A percentile compares a stretch with the other conserved stretches of the same genome.
These are phyloP conservation scores for Aphanomyces invadans DNA, from an alignment of 352 stramenopile species.

Conservation along the genomic window DNA sequence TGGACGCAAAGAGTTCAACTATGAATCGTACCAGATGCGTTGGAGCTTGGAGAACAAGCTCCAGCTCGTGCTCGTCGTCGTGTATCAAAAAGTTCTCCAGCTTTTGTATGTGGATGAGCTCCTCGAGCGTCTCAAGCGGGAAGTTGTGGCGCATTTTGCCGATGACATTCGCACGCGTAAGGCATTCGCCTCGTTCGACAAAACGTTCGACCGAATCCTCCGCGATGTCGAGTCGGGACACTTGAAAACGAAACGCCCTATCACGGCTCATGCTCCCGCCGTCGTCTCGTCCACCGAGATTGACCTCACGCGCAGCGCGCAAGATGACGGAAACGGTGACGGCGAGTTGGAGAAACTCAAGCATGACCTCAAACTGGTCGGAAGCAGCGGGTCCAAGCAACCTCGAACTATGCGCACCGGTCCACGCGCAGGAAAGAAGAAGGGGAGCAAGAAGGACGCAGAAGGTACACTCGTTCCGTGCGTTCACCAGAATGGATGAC, in stretches of 20 bases:
- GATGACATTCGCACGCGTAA: conserved; percentile 51
- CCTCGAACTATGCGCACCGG: conserved; percentile 20
- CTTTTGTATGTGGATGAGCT: conserved; percentile 89
- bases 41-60: conserved; percentile 90
- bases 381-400: conserved; percentile 14
- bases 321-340: conserved; percentile 7
- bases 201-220: conserved; percentile 44
- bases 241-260: conserved; percentile 14
- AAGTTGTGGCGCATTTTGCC: conserved; percentile 66
- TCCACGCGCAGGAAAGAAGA: conserved; percentile 16
- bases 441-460: conserved; percentile 14
- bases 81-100: conserved; percentile 89
- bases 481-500: neutral
- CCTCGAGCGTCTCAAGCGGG: conserved; percentile 75
- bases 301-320: neutral
- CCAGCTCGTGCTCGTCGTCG: conserved; percentile 86
- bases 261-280: neutral
- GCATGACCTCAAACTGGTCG: conserved; percentile 16
- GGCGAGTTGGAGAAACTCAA: conserved; percentile 18
- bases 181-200: conserved; percentile 61
- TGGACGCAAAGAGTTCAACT: conserved; percentile 78
- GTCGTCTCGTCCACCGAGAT: conserved; percentile 7
- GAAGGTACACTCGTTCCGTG: neutral
- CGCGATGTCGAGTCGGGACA: conserved; percentile 19
- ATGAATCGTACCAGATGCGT: conserved; percentile 83